Percentiles rank a stretch among this genome's conserved stretches.
These are phyloP conservation scores for Trametes meyenii DNA, from an alignment of 768 basidiomycete species.

Conservation along the genomic window DNA sequence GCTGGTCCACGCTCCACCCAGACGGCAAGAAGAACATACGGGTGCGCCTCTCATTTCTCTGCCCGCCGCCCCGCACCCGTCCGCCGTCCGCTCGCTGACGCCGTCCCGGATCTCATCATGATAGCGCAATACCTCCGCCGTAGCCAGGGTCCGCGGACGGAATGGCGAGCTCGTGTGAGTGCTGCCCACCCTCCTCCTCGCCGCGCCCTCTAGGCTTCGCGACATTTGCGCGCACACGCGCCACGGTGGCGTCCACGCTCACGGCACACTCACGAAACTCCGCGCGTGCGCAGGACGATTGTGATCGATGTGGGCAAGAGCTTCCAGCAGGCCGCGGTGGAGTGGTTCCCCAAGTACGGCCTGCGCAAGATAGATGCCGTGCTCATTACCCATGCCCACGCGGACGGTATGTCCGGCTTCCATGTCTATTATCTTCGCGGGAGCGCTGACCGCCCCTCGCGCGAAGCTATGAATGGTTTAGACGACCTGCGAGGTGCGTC, in stretches of 20 bases:
- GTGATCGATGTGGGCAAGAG: slow-evolving; percentile 88
- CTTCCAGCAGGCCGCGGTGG: slow-evolving; percentile 59
- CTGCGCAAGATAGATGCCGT: slow-evolving; percentile 74
- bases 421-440: slow-evolving; percentile 1
- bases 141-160: slow-evolving; percentile 51
- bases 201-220: neutral
- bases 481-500: slow-evolving; percentile 81
- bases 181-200: neutral
- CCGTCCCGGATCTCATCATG: slow-evolving; percentile 9
- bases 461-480: slow-evolving; percentile 79
- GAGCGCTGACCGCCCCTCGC: neutral
- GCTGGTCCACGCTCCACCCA: slow-evolving; percentile 64
- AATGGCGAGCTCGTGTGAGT: slow-evolving; percentile 55
- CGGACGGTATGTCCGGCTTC: slow-evolving; percentile 55
- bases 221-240: neutral
- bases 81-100: neutral
- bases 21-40: slow-evolving; percentile 83
- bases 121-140: slow-evolving; percentile 74
- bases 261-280: neutral
- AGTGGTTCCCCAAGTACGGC: slow-evolving; percentile 72
- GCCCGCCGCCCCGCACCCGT: neutral
- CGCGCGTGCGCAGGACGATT: slow-evolving; percentile 54
- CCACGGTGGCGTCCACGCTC: neutral
- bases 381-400: slow-evolving; percentile 87
- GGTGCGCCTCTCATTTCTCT: slow-evolving; percentile 26